Evolutionary conservation across 352 stramenopile species (phyloP).

Genomic region (Phytopythium sindhum): DNA sequence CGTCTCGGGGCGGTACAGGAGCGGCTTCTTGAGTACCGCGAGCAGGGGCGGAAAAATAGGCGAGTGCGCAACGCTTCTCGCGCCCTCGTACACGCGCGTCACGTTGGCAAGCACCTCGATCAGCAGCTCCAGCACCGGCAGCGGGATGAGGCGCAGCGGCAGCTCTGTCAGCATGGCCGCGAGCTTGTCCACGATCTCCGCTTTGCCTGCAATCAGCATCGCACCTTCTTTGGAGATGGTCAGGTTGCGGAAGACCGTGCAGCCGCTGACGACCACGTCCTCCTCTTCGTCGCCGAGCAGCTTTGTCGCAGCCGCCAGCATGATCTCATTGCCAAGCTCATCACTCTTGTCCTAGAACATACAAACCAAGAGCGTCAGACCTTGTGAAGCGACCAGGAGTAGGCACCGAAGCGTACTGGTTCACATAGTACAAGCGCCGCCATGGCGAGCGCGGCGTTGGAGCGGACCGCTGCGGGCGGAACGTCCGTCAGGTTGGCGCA

Average conservation of each 20-base stretch:
- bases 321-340: slow-evolving; percentile 46
- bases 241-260: slow-evolving; percentile 54
- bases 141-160: slow-evolving; percentile 38
- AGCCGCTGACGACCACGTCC: slow-evolving; percentile 37
- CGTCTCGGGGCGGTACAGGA: slow-evolving; percentile 38
- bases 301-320: slow-evolving; percentile 39
- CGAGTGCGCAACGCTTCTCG: slow-evolving; percentile 34
- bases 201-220: slow-evolving; percentile 33
- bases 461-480: slow-evolving; percentile 32
- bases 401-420: slow-evolving; percentile 31
- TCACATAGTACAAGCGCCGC: slow-evolving; percentile 54
- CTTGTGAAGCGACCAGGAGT: neutral
- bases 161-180: slow-evolving; percentile 40
- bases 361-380: neutral
- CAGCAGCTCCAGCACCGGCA: slow-evolving; percentile 28
- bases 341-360: slow-evolving; percentile 26
- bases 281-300: slow-evolving; percentile 46
- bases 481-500: slow-evolving; percentile 51
- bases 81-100: slow-evolving; percentile 57
- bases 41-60: slow-evolving; percentile 44
- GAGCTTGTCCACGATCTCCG: slow-evolving; percentile 37
- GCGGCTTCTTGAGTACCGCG: slow-evolving; percentile 50
- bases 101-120: slow-evolving; percentile 49
- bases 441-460: slow-evolving; percentile 41
- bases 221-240: slow-evolving; percentile 56